phyloP scores from a whole-genome alignment of 331 rosid genomes.

The Quercus tomentella region DNA sequence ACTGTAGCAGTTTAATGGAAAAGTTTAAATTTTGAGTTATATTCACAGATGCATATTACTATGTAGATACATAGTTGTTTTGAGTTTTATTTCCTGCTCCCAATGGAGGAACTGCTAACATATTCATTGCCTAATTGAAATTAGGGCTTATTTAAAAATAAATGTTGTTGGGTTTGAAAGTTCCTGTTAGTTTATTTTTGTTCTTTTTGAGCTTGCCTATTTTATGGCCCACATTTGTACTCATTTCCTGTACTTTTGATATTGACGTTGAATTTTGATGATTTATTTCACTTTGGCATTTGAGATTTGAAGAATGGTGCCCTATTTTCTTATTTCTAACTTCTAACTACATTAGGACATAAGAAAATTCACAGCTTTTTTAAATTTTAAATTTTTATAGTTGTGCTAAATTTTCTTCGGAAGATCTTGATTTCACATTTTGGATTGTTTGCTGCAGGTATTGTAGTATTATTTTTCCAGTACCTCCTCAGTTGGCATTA shows the following conservation, averaged over 20 bases:
- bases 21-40: not conserved
- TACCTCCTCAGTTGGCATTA: not conserved
- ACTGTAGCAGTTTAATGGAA: not conserved
- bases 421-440: constrained; percentile 11
- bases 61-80: not conserved
- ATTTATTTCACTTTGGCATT: not conserved
- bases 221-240: not conserved
- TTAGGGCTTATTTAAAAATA: not conserved
- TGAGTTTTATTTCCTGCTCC: not conserved
- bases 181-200: not conserved
- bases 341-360: constrained; percentile 8
- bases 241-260: not conserved
- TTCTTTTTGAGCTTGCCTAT: not conserved
- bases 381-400: not conserved
- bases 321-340: not conserved
- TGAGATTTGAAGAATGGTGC: not conserved
- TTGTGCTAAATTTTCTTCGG: not conserved
- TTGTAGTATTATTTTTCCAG: not conserved
- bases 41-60: not conserved
- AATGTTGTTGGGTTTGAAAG: not conserved
- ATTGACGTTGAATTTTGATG: not conserved
- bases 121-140: not conserved
- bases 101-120: not conserved
- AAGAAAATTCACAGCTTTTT: constrained; percentile 1
- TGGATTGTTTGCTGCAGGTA: not conserved